Percentiles rank a stretch among this genome's conserved stretches.
Conservation (phyloP, 768 basidiomycete species). For the Strobilomyces confusus region DNA sequence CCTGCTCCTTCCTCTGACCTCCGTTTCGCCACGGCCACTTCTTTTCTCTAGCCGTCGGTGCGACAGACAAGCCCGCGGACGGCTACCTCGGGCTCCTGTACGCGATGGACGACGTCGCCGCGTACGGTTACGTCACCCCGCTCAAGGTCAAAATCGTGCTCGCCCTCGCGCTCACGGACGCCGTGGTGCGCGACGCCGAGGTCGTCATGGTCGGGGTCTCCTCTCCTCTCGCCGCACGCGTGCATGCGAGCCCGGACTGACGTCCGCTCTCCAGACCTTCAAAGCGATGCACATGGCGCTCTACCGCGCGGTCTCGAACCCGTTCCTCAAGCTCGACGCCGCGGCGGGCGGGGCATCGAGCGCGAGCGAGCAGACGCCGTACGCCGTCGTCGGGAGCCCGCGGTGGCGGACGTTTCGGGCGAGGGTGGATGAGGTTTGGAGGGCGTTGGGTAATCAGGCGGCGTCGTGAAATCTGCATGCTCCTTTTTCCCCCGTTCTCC, state of each 20-base stretch:
- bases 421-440: constrained; percentile 72
- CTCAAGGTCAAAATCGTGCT: constrained; percentile 85
- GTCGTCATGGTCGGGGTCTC: constrained; percentile 57
- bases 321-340: constrained; percentile 73
- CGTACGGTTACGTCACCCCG: constrained; percentile 89
- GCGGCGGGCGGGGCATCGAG: constrained; percentile 35
- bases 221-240: neutral
- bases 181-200: constrained; percentile 77
- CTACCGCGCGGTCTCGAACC: constrained; percentile 78
- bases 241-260: neutral
- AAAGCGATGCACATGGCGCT: constrained; percentile 88
- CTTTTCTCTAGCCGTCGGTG: constrained; percentile 28
- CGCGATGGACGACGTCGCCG: constrained; percentile 89
- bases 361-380: constrained; percentile 47
- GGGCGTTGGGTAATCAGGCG: constrained; percentile 46
- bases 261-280: constrained; percentile 56
- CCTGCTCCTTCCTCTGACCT: neutral
- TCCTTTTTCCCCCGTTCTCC: neutral
- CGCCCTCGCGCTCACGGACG: constrained; percentile 74
- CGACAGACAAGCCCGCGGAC: constrained; percentile 58
- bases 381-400: constrained; percentile 55
- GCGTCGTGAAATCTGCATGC: constrained; percentile 14
- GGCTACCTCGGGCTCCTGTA: constrained; percentile 85
- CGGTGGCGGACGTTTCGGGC: constrained; percentile 69
- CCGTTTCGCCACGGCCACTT: neutral